Evolutionary conservation across 345 rosid genomes (phyloP).

Genomic region (Crucihimalaya himalaica): DNA sequence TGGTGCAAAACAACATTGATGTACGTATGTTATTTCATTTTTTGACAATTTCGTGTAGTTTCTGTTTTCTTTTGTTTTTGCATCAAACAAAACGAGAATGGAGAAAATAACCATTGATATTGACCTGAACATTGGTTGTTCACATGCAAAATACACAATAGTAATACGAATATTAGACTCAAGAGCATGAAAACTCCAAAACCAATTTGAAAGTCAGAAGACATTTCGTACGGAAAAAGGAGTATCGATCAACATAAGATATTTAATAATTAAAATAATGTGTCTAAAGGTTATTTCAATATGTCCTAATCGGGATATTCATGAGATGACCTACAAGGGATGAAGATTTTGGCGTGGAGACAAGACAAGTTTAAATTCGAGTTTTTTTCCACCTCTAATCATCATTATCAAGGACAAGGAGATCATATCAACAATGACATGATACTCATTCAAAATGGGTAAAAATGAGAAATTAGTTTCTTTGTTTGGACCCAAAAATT

Average conservation of each 20-base stretch:
- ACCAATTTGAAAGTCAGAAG: conserved; percentile 19
- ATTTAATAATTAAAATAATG: neutral
- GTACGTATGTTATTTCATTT: neutral
- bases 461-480: too few relatives aligned
- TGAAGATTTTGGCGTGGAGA: neutral
- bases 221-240: conserved; percentile 28
- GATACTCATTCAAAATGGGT: too few relatives aligned
- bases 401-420: neutral
- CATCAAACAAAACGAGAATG: neutral
- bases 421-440: conserved; percentile 1
- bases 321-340: neutral
- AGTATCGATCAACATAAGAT: neutral
- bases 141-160: neutral
- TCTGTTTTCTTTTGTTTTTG: neutral
- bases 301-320: neutral
- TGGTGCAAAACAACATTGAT: neutral
- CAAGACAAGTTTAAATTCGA: neutral
- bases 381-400: neutral
- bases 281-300: too few relatives aligned
- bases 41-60: neutral
- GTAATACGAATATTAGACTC: conserved; percentile 24
- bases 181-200: conserved; percentile 30
- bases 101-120: neutral
- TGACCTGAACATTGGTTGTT: neutral
- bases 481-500: too few relatives aligned